These are phyloP conservation scores for Psilocybe azurescens DNA, from an alignment of 768 basidiomycete genomes.

Conservation along the genomic window DNA sequence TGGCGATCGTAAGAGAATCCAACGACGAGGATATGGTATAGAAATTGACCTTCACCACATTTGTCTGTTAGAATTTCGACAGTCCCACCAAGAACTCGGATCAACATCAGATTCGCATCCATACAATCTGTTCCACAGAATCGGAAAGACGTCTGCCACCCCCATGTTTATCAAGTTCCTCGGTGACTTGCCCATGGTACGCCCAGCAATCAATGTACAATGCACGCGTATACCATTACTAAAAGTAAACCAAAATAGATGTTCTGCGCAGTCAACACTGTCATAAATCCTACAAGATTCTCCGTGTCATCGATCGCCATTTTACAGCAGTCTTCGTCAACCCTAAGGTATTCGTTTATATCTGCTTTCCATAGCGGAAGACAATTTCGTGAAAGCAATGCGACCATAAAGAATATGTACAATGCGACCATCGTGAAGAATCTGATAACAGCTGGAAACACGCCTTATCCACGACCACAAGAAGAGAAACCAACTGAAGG, in stretches of 20 bases:
- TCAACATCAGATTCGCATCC: constrained; percentile 27
- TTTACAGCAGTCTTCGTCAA: constrained; percentile 40
- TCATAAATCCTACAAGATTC: constrained; percentile 37
- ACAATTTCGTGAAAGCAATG: constrained; percentile 29
- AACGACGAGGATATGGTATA: background rate
- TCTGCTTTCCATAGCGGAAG: constrained; percentile 22
- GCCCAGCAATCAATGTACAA: background rate
- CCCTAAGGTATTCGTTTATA: constrained; percentile 31
- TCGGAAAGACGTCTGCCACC: constrained; percentile 11
- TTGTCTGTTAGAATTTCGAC: constrained; percentile 31
- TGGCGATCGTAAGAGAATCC: constrained; percentile 26
- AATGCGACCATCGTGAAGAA: constrained; percentile 24
- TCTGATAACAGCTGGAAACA: constrained; percentile 19
- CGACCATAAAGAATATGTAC: constrained; percentile 38
- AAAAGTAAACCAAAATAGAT: constrained; percentile 26
- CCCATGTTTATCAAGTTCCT: constrained; percentile 23
- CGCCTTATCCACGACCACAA: background rate
- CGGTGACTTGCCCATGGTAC: constrained; percentile 38
- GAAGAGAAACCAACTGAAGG: background rate
- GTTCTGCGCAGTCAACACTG: constrained; percentile 39
- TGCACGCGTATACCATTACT: background rate
- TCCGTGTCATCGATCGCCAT: constrained; percentile 45
- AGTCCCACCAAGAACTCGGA: constrained; percentile 27
- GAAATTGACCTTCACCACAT: background rate
- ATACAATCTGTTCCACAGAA: constrained; percentile 17